A percentile compares a stretch with the other conserved stretches of the same genome.
phyloP scores from a whole-genome alignment of 768 basidiomycete genomes.

The Nevesoporus exiguus region DNA sequence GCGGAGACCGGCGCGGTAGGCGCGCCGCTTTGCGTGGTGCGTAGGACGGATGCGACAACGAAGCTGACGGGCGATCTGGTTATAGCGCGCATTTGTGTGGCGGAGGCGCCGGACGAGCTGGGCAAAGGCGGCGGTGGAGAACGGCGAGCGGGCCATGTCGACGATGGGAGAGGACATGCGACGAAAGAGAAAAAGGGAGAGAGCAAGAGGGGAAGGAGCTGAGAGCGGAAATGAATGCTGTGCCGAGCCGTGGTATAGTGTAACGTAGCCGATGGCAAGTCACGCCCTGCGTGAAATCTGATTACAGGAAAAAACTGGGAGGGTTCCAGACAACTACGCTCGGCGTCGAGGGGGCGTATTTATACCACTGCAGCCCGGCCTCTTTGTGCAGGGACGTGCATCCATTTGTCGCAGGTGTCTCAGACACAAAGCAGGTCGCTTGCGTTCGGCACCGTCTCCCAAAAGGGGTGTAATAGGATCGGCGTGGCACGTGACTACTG shows the following conservation, averaged over 20 bases:
- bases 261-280: not conserved
- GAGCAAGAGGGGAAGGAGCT: not conserved
- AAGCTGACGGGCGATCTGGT: constrained; percentile 36
- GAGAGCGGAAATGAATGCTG: constrained; percentile 7
- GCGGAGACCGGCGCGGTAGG: constrained; percentile 39
- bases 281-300: constrained; percentile 14
- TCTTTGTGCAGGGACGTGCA: not conserved
- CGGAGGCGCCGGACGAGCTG: constrained; percentile 43
- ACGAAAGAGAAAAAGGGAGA: not conserved
- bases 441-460: not conserved
- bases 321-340: constrained; percentile 7
- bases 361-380: constrained; percentile 10
- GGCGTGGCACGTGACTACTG: constrained; percentile 9
- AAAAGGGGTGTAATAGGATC: constrained; percentile 6
- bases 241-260: not conserved
- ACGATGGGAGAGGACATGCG: constrained; percentile 8
- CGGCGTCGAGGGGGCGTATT: not conserved
- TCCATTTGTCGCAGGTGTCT: constrained; percentile 5
- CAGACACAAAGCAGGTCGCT: constrained; percentile 15
- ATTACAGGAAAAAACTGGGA: not conserved
- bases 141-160: constrained; percentile 24
- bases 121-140: constrained; percentile 28
- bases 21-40: constrained; percentile 46
- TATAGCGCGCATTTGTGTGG: constrained; percentile 42
- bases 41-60: constrained; percentile 39